Evolutionary conservation across 352 stramenopile genomes (phyloP).

Genomic region (Aphanomyces stellatus): DNA sequence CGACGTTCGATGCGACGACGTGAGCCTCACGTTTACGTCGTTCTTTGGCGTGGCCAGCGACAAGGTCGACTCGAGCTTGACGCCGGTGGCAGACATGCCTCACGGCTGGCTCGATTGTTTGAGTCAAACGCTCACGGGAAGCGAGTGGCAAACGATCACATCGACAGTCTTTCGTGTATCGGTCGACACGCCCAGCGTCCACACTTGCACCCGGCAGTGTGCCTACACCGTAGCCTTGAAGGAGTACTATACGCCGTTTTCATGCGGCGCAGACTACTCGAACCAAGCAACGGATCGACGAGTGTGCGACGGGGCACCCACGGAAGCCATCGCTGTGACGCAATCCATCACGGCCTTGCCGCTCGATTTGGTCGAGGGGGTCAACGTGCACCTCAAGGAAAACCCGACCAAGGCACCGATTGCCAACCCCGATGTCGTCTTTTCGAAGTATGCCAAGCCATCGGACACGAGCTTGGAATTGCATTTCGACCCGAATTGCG

Average conservation of each 20-base stretch:
- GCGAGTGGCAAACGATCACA: not conserved
- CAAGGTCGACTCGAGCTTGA: not conserved
- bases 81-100: not conserved
- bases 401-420: not conserved
- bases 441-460: not conserved
- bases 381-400: not conserved
- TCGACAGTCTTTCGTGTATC: too few species aligned
- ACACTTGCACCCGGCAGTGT: not conserved
- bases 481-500: not conserved
- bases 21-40: not conserved
- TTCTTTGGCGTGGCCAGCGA: not conserved
- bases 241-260: conserved; percentile 9
- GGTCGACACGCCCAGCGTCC: too few species aligned
- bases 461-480: not conserved
- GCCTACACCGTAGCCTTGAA: not conserved
- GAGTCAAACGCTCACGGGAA: not conserved
- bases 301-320: not conserved
- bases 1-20: not conserved
- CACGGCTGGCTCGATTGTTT: not conserved
- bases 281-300: not conserved
- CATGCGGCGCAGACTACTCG: not conserved
- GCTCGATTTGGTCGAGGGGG: not conserved
- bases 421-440: not conserved
- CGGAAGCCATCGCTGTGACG: not conserved
- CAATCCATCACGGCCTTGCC: not conserved